Evolutionary conservation across 2,329 filamentous ascomycete genomes (phyloP), one percentile per base, ranked within the genome.

Genomic region (Pleomassaria siparia): DNA sequence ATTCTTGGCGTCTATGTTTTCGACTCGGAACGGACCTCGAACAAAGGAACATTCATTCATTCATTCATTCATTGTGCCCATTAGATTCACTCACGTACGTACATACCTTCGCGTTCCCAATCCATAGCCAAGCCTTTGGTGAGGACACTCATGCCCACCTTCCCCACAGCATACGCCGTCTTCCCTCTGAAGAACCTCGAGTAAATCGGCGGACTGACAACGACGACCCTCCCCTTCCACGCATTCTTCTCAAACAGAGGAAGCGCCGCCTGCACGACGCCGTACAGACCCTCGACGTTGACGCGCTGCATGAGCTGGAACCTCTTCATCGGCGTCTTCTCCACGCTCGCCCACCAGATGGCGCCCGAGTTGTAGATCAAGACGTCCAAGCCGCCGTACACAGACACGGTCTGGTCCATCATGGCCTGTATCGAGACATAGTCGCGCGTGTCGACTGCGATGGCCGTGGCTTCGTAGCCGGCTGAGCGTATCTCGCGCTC

Each of bases 41-140:
- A n/a, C n/a, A n/a, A n/a, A n/a, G n/a, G n/a, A n/a, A n/a, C n/a
- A n/a, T n/a, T n/a, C n/a, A n/a, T n/a, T n/a, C n/a, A n/a, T n/a
- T n/a, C n/a, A n/a, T n/a, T n/a, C n/a, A n/a, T n/a, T n/a, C n/a
- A n/a, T n/a, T n/a, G n/a, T n/a, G n/a, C n/a, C n/a, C n/a, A n/a
- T n/a, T n/a, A n/a, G n/a, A n/a, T n/a, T n/a, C n/a, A n/a, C n/a
- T n/a, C n/a, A n/a, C n/a, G n/a, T n/a, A n/a, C n/a, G n/a, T n/a
- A n/a, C n/a, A n/a, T n/a, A n/a, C n/a, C 84, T 56, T 91, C 79
- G 25, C 89, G 75, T 55, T 81, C 74, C 64, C 88, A 89, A 59
- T 95, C 90, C 86, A 94, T 89, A 0, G 87, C 88, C 12, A 95
- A 73, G 0, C 89, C 90, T 65, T 89, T 89, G 0, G 87, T 89